Percentiles rank a stretch among this genome's conserved stretches.
These are phyloP conservation scores for Auxenochlorella protothecoides DNA, from an alignment of 139 green algal genomes.

Conservation along the genomic window DNA sequence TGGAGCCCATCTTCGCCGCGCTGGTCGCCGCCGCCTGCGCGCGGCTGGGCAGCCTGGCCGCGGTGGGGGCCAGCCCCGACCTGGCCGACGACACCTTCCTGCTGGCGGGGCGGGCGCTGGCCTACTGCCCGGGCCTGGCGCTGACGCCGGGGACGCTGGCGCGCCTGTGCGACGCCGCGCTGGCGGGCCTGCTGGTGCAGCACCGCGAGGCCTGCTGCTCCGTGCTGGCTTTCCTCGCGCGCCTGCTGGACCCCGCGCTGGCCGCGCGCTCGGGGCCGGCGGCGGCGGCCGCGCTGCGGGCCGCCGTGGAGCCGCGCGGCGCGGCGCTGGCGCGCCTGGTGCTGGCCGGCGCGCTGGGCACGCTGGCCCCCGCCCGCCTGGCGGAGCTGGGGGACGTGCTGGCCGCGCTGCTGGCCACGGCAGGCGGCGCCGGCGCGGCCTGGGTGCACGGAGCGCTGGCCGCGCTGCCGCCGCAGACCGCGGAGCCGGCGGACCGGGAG, in stretches of 20 bases:
- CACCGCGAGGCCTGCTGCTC: constrained; percentile 62
- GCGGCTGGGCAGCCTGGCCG: constrained; percentile 24
- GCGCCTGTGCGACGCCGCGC: constrained; percentile 44
- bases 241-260: constrained; percentile 35
- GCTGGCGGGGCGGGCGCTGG: constrained; percentile 47
- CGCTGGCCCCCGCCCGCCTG: constrained; percentile 33
- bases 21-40: constrained; percentile 39
- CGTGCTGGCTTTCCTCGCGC: constrained; percentile 49
- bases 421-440: not conserved
- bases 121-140: constrained; percentile 45
- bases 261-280: not conserved
- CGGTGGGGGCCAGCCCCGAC: constrained; percentile 43
- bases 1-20: constrained; percentile 39
- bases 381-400: constrained; percentile 36
- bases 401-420: constrained; percentile 26
- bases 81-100: constrained; percentile 70
- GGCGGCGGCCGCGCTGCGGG: not conserved
- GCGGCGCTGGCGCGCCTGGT: constrained; percentile 33
- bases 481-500: constrained; percentile 34
- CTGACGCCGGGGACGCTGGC: constrained; percentile 32
- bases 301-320: constrained; percentile 8
- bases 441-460: constrained; percentile 39
- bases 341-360: constrained; percentile 40
- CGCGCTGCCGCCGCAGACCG: constrained; percentile 33
- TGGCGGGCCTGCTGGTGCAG: constrained; percentile 37